These are phyloP conservation scores for Trichoderma sp. DNA, from an alignment of 2,329 filamentous ascomycete genomes.

Conservation along the genomic window DNA sequence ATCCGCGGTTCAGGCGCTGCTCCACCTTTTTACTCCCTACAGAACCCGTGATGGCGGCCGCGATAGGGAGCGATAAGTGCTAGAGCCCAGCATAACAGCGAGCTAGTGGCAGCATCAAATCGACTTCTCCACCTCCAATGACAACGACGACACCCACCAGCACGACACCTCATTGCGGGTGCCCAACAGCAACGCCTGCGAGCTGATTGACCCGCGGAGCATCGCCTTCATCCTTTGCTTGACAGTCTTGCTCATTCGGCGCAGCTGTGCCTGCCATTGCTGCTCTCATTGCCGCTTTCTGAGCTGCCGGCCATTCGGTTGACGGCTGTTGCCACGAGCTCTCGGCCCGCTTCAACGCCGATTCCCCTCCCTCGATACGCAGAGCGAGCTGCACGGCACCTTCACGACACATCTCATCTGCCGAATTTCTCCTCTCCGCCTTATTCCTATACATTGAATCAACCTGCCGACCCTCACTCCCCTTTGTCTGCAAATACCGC, in stretches of 20 bases:
- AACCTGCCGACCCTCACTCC: neutral
- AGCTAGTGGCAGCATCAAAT: conserved; percentile 1
- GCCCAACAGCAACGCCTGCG: conserved; percentile 16
- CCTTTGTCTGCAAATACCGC: neutral
- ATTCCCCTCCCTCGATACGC: conserved; percentile 17
- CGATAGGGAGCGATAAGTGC: neutral
- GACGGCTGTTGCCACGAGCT: conserved; percentile 8
- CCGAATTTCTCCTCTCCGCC: neutral
- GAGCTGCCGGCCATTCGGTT: neutral
- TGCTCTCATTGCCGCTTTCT: conserved; percentile 3
- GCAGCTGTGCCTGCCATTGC: neutral
- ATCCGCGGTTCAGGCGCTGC: conserved; percentile 4
- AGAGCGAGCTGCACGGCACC: neutral
- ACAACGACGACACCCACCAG: conserved; percentile 11
- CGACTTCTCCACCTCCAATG: conserved; percentile 20
- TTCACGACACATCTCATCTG: neutral
- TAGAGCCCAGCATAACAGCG: conserved; percentile 25
- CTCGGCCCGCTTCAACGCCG: conserved; percentile 23
- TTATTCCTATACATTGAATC: neutral
- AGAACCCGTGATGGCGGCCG: neutral
- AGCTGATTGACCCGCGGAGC: neutral
- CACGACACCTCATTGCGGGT: neutral
- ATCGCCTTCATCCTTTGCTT: neutral
- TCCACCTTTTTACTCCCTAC: conserved; percentile 11
- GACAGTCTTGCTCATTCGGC: neutral